Percentiles rank a stretch among this genome's conserved stretches.
phyloP scores from a whole-genome alignment of 2,329 filamentous ascomycete genomes.

The Lachnellula cervina region DNA sequence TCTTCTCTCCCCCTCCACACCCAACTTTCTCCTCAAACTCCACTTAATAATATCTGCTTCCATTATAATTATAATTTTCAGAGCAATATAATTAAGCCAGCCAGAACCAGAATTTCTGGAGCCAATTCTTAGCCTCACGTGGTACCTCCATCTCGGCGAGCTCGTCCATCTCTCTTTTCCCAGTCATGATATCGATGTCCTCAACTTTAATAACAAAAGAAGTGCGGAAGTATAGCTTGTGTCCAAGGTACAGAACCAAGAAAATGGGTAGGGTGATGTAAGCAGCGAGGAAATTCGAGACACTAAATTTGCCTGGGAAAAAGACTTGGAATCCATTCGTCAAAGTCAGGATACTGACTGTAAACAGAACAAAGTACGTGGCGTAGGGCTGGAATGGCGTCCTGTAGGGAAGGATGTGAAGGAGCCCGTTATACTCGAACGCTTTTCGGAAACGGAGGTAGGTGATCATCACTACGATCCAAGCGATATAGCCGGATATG shows the following conservation, averaged over 20 bases:
- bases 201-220: constrained; percentile 38
- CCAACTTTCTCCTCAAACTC: too few species aligned
- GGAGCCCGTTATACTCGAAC: constrained; percentile 47
- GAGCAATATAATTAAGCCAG: neutral
- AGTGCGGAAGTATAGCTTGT: constrained; percentile 50
- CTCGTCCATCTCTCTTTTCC: constrained; percentile 56
- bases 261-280: constrained; percentile 64
- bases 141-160: constrained; percentile 42
- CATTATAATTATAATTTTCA: neutral
- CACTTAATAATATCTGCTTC: too few species aligned
- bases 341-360: constrained; percentile 24
- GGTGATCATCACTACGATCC: constrained; percentile 47
- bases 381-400: constrained; percentile 57
- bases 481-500: constrained; percentile 20
- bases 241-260: constrained; percentile 53
- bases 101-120: constrained; percentile 54
- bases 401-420: constrained; percentile 43
- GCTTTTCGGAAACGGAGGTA: constrained; percentile 56
- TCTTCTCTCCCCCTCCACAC: too few species aligned
- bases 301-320: constrained; percentile 59
- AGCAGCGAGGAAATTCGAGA: constrained; percentile 56
- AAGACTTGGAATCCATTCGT: constrained; percentile 60
- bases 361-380: constrained; percentile 42
- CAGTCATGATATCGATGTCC: constrained; percentile 52
- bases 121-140: constrained; percentile 45